Base-by-base conservation (phyloP, 768 basidiomycete species). In the Hortiboletus campestris region DNA sequence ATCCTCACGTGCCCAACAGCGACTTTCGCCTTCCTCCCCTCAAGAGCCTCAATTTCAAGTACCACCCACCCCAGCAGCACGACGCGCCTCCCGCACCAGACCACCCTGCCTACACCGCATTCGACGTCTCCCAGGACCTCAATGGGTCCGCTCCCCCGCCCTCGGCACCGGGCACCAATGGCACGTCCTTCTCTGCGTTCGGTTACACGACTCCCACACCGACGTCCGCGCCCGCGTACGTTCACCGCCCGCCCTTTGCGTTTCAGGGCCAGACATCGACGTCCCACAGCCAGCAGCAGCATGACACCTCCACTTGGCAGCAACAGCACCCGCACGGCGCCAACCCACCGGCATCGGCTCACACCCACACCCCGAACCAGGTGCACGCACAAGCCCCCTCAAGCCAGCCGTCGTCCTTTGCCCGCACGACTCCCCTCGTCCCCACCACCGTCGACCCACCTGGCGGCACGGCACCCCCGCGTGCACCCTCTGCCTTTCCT, bases 21-120 rank as follows among this genome's bases (percentile, higher is more conserved):
- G 74, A 78, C 54, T 71, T 83, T 62, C 84, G 85, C 38, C 79
- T 88, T 6, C 88, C 88, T 0, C 86, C 86, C 19, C 78, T 89
- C 68, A 88, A 83, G 74, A 85, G 87, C 66, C 78, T 90, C 67
- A 85, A 87, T 67, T 88, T 89, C 59, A 67, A 68, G 52, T 81
- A 79, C 51, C 67, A 63, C 49, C 59, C 75, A 22, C 70, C 72
- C 32, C 59, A 72, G 51, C 67, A 63, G 14, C 61, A 68, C 49
- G 57, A 51, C 47, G 31, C 58, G 11, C 59, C 45, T 0, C 14
- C 60, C 44, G 43, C 28, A 0, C 22, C 46, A 20, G 67, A 64
- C 54, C 58, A 59, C 49, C 35, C 59, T 0, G 25, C 52, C 17
- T 64, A 65, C 3, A 0, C 51, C 2, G n/a, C 38, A 28, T 64